phyloP scores from a whole-genome alignment of 2,329 filamentous ascomycete species.

The Beauveria asiatica region DNA sequence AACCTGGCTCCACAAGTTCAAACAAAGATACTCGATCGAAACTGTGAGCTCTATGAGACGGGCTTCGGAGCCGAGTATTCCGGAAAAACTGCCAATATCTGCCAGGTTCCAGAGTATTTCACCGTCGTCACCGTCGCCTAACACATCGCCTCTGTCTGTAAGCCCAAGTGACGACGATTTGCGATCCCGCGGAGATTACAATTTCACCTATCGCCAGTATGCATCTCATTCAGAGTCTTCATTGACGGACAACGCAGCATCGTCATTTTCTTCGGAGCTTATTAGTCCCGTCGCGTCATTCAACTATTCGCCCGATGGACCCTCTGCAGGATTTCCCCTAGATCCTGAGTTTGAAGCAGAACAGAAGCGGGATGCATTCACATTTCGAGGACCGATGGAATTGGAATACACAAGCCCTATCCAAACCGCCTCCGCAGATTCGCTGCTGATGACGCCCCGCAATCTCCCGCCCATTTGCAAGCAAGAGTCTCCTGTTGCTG shows the following conservation, averaged over 20 bases:
- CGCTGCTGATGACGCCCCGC: constrained; percentile 42
- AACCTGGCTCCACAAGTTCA: constrained; percentile 90
- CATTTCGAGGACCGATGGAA: constrained; percentile 62
- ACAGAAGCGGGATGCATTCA: constrained; percentile 62
- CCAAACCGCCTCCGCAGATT: constrained; percentile 19
- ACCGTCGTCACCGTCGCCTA: constrained; percentile 60
- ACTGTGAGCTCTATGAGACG: constrained; percentile 43
- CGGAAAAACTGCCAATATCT: constrained; percentile 53
- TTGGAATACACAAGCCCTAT: constrained; percentile 46
- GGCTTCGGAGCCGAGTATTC: constrained; percentile 62
- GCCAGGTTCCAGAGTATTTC: constrained; percentile 49
- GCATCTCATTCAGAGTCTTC: constrained; percentile 28
- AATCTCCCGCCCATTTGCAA: constrained; percentile 27
- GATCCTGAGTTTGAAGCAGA: constrained; percentile 52
- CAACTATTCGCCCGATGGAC: constrained; percentile 65
- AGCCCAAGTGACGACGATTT: constrained; percentile 62
- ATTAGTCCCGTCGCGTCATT: constrained; percentile 70
- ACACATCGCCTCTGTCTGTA: constrained; percentile 61
- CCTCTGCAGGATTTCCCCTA: constrained; percentile 53
- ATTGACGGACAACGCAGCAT: constrained; percentile 28
- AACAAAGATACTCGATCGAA: constrained; percentile 66
- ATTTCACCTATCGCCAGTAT: constrained; percentile 25
- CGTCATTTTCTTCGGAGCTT: constrained; percentile 62
- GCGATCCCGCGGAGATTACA: constrained; percentile 27
- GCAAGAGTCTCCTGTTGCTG: background rate